Evolutionary conservation across 805 yeast species (phyloP).

Genomic region (Candida awuae): DNA sequence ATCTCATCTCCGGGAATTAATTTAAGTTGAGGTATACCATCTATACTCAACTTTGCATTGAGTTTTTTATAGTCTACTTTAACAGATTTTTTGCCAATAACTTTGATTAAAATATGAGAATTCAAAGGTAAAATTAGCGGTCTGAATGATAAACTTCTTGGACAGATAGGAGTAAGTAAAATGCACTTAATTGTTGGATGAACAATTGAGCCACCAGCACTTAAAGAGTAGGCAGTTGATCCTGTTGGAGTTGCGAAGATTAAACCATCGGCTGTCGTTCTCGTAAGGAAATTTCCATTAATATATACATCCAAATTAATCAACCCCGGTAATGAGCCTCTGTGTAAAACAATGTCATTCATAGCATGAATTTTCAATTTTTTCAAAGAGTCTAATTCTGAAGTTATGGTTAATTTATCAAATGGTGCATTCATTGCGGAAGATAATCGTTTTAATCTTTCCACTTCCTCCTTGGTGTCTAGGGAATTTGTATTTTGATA

Average conservation of each 20-base stretch:
- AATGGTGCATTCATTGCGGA: conserved; percentile 14
- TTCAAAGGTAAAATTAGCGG: conserved; percentile 77
- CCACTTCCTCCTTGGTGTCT: conserved; percentile 7
- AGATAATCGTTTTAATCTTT: conserved; percentile 9
- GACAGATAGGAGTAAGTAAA: conserved; percentile 83
- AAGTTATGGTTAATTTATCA: conserved; percentile 10
- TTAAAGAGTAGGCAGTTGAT: conserved; percentile 83
- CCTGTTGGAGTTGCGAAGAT: conserved; percentile 88
- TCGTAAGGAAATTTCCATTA: conserved; percentile 76
- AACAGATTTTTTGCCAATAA: conserved; percentile 39
- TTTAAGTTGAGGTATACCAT: conserved; percentile 71
- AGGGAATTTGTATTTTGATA: conserved; percentile 5
- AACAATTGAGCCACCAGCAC: conserved; percentile 88
- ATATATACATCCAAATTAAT: conserved; percentile 78
- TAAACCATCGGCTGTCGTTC: conserved; percentile 90
- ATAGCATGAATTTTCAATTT: conserved; percentile 51
- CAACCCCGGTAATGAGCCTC: conserved; percentile 83
- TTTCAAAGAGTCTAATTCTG: conserved; percentile 12
- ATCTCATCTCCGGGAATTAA: conserved; percentile 72
- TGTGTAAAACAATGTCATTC: conserved; percentile 84
- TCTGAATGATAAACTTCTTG: conserved; percentile 82
- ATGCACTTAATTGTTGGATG: conserved; percentile 83
- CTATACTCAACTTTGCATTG: conserved; percentile 61
- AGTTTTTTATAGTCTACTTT: conserved; percentile 20
- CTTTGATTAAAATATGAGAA: conserved; percentile 60